These are phyloP conservation scores for Colletotrichum australisinense DNA, from an alignment of 2,329 filamentous ascomycete genomes.

Conservation along the genomic window DNA sequence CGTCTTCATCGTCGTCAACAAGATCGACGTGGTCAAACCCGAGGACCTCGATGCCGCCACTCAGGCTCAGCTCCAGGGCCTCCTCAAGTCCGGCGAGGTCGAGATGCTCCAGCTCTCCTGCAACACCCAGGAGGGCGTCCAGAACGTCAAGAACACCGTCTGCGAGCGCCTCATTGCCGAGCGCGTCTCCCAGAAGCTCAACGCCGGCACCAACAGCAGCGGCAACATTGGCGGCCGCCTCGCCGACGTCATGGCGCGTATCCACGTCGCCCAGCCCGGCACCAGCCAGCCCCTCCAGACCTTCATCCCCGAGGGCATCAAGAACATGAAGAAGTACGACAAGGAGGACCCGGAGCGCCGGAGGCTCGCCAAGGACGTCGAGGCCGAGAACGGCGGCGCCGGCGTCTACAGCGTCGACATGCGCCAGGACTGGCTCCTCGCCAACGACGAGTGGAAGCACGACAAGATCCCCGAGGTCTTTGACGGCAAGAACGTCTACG, in stretches of 20 bases:
- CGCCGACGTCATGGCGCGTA: constrained; percentile 90
- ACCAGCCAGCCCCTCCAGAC: constrained; percentile 82
- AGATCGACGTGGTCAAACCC: constrained; percentile 91
- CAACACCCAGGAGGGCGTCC: constrained; percentile 93
- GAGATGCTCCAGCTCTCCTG: constrained; percentile 95
- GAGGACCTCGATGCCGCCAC: constrained; percentile 87
- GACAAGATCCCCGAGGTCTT: constrained; percentile 95
- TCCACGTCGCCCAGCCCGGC: constrained; percentile 96
- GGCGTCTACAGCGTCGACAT: constrained; percentile 97
- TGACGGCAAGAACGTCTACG: constrained; percentile 96
- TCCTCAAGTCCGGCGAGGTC: constrained; percentile 89
- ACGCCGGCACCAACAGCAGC: constrained; percentile 83
- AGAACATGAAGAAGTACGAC: constrained; percentile 88
- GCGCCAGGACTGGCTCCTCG: constrained; percentile 87
- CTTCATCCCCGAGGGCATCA: constrained; percentile 88
- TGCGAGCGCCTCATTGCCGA: constrained; percentile 94
- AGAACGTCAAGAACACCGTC: constrained; percentile 92
- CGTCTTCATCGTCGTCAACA: constrained; percentile 97
- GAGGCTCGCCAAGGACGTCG: constrained; percentile 84
- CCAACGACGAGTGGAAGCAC: constrained; percentile 92
- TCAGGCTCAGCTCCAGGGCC: constrained; percentile 80
- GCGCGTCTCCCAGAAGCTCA: constrained; percentile 94
- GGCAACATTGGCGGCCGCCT: constrained; percentile 84
- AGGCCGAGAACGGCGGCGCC: constrained; percentile 92
- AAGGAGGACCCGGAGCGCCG: constrained; percentile 87